phyloP scores from a whole-genome alignment of 176 grass and related monocot species.

The Cenchrus americanus region DNA sequence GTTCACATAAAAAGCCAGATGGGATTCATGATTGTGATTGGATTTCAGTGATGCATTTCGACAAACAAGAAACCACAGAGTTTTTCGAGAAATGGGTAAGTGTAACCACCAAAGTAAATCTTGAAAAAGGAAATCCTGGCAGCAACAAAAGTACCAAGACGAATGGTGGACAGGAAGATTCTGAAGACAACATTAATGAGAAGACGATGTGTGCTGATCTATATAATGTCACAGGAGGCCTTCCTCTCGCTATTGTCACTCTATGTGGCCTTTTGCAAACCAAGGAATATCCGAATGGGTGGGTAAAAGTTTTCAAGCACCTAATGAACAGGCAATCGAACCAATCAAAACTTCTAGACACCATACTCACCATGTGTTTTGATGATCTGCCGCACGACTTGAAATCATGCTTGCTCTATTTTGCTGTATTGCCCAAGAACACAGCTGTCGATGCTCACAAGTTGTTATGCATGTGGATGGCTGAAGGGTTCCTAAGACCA shows the following conservation, averaged over 20 bases:
- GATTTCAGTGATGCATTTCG: background rate
- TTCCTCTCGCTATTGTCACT: conserved; percentile 32
- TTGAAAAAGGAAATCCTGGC: no score
- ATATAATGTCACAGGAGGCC: background rate
- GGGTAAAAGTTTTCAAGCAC: conserved; percentile 13
- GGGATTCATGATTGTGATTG: no score
- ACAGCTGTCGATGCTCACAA: background rate
- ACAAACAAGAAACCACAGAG: rapidly evolving
- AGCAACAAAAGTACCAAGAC: no score
- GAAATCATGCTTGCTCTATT: conserved; percentile 53
- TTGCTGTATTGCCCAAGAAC: conserved; percentile 43
- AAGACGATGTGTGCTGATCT: background rate
- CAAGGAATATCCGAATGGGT: conserved; percentile 28
- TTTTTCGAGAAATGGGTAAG: background rate
- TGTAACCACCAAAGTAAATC: background rate
- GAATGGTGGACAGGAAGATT: no score
- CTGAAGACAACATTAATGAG: background rate
- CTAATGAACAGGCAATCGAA: conserved; percentile 2
- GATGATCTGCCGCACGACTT: conserved; percentile 53
- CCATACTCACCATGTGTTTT: conserved; percentile 40
- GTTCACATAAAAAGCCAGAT: background rate
- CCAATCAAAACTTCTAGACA: background rate
- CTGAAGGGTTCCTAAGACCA: conserved; percentile 55
- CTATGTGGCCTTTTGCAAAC: conserved; percentile 31
- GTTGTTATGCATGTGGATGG: conserved; percentile 46